Evolutionary conservation across 768 basidiomycete species (phyloP).

Genomic region (Panaeolus cyanescens): DNA sequence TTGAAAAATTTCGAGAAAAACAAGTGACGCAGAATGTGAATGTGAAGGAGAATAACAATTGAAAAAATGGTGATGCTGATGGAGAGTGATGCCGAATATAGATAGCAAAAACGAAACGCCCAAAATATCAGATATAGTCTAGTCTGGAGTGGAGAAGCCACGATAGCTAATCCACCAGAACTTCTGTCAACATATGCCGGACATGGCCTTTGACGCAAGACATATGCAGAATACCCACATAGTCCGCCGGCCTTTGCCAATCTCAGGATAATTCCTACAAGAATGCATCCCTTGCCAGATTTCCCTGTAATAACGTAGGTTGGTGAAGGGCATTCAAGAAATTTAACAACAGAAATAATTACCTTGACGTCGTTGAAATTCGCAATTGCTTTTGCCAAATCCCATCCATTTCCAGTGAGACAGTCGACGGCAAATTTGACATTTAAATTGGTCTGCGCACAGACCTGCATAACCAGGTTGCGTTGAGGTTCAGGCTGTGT

Average conservation of each 20-base stretch:
- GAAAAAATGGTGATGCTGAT: neutral
- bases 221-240: neutral
- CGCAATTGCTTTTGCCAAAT: constrained; percentile 71
- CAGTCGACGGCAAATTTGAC: constrained; percentile 83
- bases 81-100: neutral
- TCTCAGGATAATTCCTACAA: constrained; percentile 24
- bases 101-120: constrained; percentile 3
- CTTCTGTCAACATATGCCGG: neutral
- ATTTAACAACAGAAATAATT: constrained; percentile 24
- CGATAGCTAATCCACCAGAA: neutral
- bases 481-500: constrained; percentile 71
- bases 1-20: neutral
- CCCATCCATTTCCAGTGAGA: constrained; percentile 83
- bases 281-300: constrained; percentile 56
- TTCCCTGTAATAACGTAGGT: constrained; percentile 38
- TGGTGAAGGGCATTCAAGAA: constrained; percentile 17
- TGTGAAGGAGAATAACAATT: neutral
- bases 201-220: neutral
- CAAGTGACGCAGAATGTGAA: neutral
- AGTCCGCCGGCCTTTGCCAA: neutral
- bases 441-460: constrained; percentile 76
- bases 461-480: constrained; percentile 67
- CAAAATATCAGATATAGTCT: neutral
- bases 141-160: neutral
- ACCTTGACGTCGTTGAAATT: constrained; percentile 93